Base-by-base conservation (phyloP, 139 green algal species). In the Mychonastes homosphaera region DNA sequence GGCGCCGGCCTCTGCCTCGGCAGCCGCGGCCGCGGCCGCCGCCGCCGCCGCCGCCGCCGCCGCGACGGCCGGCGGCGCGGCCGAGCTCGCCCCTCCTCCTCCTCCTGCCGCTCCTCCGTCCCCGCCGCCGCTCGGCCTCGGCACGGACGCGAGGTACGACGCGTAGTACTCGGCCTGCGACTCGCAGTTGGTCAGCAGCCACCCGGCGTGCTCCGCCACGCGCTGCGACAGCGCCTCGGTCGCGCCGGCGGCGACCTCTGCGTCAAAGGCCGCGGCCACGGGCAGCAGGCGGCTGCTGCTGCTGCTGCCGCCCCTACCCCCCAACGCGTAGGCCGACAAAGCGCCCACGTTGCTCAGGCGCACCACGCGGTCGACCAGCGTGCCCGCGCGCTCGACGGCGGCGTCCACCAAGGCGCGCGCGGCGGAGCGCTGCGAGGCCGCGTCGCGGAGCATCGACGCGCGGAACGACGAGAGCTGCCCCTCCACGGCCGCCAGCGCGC, bases 131-230 rank as follows among this genome's bases (percentile, higher is more conserved):
- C 34, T 38, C 5, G 16, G 59, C 53, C 6, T 41, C 48, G 15
- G 59, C 65, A 40, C 66, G 67, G 46, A 18, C 21, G 13, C 28
- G 6, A 67, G 51, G 69, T 62, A 77, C 12, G 36, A 43, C 18
- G 24, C 38, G 71, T 94, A 94, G 65, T 80, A 82, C 10, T 46
- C 30, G 21, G 78, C 10, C 69, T 95, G 87, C 2, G 72, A 63
- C 16, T 67, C 62, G 71, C 79, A 85, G 67, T 94, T 96, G 33
- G 67, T 60, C 3, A n/a, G 12, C 35, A 95, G 56, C 86, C 80
- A 95, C n/a, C 21, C 55, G 2, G 52, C 40, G 71, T 95, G 84
- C 67, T 94, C 83, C 23, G 54, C 29, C 28, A 84, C 75, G 23
- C 28, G 47, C 28, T 40, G 62, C 18, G 58, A 58, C 10, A 70